Base-by-base conservation (phyloP, 148 eudicot genomes). In the Spergularia bocconei region DNA sequence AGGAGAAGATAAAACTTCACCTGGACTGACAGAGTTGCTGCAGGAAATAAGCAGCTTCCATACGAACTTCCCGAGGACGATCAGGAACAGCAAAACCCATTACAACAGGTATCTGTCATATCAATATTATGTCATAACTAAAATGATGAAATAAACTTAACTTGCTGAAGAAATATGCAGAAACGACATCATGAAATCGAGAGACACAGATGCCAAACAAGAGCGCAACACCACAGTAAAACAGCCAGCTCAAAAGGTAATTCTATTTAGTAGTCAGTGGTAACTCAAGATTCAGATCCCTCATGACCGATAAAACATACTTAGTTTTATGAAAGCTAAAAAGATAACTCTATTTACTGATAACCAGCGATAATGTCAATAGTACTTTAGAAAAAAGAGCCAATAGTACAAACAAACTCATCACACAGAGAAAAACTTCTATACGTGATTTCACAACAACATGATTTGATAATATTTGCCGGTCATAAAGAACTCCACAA, bases 11-110 rank as follows among this genome's bases (percentile, higher is more conserved):
- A 44, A 74, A 54, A 57, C 15, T 38, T 67, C 44, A 91, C 99
- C 99, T 95, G 54, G 97, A 95, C 80, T 91, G 99, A 71, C 97
- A 95, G 62, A 95, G 91, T 81, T 95, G 99, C 86, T 95, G 99
- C 73, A 95, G 81, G 80, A 95, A 95, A 77, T 85, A 92, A 74
- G 99, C 99, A 68, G 99, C 96, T 87, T 95, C 96, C 92, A 91
- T 84, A 60, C 99, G 97, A 77, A 95, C 86, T 82, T 95, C 99
- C 21, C 91, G 88, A 73, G 99, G 96, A 79, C 90, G 91, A 73
- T 95, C 97, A 80, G 96, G 89, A 56, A 82, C 88, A 5, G 97
- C 92, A 81, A 95, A 95, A 63, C 93, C 77, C 97, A 95, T 95
- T 62, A 92, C 92, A 53, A 89, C 85, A 51, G 99, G 99, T 69